Base-by-base conservation (phyloP, 179 eudicot species). In the Monotropa hypopitys region DNA sequence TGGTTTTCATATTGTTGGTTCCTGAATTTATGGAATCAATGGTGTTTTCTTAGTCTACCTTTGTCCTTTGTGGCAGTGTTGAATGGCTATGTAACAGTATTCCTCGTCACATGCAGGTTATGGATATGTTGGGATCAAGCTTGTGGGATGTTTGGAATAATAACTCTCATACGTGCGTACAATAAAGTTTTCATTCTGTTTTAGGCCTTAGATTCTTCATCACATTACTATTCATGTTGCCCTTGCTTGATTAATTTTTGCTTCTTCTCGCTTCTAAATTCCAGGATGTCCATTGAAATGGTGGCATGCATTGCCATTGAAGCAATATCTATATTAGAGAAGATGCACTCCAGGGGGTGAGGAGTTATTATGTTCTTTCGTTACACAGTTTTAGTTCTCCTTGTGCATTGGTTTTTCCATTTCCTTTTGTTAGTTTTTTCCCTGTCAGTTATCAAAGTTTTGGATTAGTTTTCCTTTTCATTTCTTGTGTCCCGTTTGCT, bases 71-170 rank as follows among this genome's bases (percentile, higher is more conserved):
- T 57, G 13, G 33, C 15, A 16, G 73, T 72, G 3, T 53, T 30
- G 16, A 8, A 75, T 84, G 51, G 63, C 35, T 53, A 28, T 47
- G 20, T 50, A 46, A 53, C 49, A 53, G 6, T 40, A 7, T 49
- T 77, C 33, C 49, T 59, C 75, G 70, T 78, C 32, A 4, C 49
- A 61, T 73, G 78, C 86, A 91, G 97, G 92, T 90, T 61, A 90
- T 91, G 97, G 97, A 91, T 83, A 86, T 88, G 82, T 86, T 91
- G 70, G 97, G 97, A 71, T 92, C 97, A 53, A 91, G 91, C 83
- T 80, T 91, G 81, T 91, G 92, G 92, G 94, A 91, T 86, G 86
- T 89, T 67, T 91, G 97, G 97, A 88, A 90, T 78, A 86, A 86
- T 50, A 85, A 79, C 70, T 62, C 82, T 33, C 89, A 84, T 32